Evolutionary conservation across 2,329 filamentous ascomycete genomes (phyloP).

Genomic region (Aulographum hederae): DNA sequence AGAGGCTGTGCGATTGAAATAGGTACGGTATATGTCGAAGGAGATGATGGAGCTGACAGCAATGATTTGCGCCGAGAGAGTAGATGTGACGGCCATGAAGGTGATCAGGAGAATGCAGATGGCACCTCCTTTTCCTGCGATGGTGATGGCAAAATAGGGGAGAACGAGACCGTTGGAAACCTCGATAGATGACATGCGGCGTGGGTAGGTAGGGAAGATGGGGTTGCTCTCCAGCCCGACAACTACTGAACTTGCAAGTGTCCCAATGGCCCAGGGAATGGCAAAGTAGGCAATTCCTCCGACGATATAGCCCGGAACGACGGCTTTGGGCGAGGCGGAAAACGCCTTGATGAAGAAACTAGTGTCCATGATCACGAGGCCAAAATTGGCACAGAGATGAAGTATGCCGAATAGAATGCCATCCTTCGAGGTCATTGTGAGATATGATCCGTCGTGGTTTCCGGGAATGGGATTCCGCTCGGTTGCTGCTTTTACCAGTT

Average conservation of each 20-base stretch:
- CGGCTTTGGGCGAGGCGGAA: conserved; percentile 18
- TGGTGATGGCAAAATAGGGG: conserved; percentile 19
- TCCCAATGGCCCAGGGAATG: conserved; percentile 35
- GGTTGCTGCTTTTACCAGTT: conserved; percentile 28
- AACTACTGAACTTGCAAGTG: conserved; percentile 30
- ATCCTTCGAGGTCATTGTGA: conserved; percentile 37
- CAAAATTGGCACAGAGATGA: conserved; percentile 31
- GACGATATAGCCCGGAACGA: conserved; percentile 6
- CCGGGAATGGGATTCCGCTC: conserved; percentile 28
- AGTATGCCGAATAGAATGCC: conserved; percentile 32
- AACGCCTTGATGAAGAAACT: conserved; percentile 37
- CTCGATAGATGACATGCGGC: conserved; percentile 20
- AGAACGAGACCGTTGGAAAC: conserved; percentile 19
- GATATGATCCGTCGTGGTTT: conserved; percentile 33
- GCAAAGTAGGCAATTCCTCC: conserved; percentile 36
- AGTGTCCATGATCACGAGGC: conserved; percentile 35
- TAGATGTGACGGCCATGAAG: conserved; percentile 27
- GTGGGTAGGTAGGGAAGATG: conserved; percentile 35
- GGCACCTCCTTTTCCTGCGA: conserved; percentile 21
- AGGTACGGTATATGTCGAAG: conserved; percentile 35
- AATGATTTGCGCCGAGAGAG: conserved; percentile 33
- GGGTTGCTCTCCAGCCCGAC: conserved; percentile 28
- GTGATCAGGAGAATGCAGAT: conserved; percentile 18
- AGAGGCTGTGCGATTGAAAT: conserved; percentile 26
- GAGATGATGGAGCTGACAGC: conserved; percentile 34